Evolutionary conservation across 2,329 filamentous ascomycete species (phyloP).

Genomic region (Microsporum ferrugineum): DNA sequence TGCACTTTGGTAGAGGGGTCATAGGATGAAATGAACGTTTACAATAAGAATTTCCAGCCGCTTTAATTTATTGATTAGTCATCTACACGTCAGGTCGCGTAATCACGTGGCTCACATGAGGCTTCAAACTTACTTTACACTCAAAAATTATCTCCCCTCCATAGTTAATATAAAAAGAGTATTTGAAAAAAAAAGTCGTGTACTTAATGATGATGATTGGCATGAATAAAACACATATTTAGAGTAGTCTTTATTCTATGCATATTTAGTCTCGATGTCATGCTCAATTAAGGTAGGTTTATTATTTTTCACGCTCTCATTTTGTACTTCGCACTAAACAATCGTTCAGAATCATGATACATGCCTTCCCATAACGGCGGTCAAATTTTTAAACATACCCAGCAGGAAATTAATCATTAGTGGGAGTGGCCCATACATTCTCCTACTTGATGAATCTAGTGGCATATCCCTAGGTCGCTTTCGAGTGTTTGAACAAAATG

Average conservation of each 20-base stretch:
- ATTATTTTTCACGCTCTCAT: background rate
- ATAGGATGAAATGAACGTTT: background rate
- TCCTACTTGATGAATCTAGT: slow-evolving; percentile 24
- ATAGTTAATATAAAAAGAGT: background rate
- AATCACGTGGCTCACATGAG: background rate
- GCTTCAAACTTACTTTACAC: background rate
- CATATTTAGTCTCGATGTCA: slow-evolving; percentile 12
- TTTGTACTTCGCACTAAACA: background rate
- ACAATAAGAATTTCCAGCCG: background rate
- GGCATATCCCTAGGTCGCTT: slow-evolving; percentile 22
- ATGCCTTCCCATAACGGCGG: slow-evolving; percentile 34
- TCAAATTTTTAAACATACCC: slow-evolving; percentile 24
- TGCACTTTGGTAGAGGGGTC: background rate
- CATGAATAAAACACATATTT: background rate
- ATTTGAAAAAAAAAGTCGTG: background rate
- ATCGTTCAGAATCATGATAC: slow-evolving; percentile 28
- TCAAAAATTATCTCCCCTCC: background rate
- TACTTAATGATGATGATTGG: background rate
- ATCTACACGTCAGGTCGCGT: background rate
- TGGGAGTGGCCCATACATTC: slow-evolving; percentile 30
- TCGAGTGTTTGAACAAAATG: slow-evolving; percentile 27
- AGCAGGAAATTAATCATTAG: slow-evolving; percentile 25
- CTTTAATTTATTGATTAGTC: background rate
- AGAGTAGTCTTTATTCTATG: background rate
- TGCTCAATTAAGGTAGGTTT: slow-evolving; percentile 14